A percentile compares a stretch with the other conserved stretches of the same genome.
phyloP scores from a whole-genome alignment of 73 alveolate genomes.

The Tetrahymena thermophila region DNA sequence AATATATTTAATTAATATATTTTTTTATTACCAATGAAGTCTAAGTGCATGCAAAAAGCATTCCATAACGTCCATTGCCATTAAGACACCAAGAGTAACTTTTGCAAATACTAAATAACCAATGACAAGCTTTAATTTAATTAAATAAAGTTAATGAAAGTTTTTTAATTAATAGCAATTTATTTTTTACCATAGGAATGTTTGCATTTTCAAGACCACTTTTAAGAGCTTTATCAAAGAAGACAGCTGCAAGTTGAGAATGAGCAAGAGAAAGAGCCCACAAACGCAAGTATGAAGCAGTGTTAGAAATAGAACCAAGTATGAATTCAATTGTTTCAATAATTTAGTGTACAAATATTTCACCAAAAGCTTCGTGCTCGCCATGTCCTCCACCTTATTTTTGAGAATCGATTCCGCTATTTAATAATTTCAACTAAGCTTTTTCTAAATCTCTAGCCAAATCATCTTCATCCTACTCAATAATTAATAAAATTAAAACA shows the following conservation, averaged over 20 bases:
- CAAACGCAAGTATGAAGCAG: constrained; percentile 88
- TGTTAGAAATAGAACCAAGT: constrained; percentile 85
- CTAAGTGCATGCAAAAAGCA: constrained; percentile 91
- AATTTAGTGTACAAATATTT: constrained; percentile 81
- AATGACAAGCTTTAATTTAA: constrained; percentile 22
- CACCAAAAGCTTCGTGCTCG: constrained; percentile 68
- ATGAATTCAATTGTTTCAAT: constrained; percentile 86
- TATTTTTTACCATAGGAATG: constrained; percentile 25
- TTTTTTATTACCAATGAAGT: constrained; percentile 66
- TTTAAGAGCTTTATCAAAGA: constrained; percentile 56
- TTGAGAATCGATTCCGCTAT: not conserved
- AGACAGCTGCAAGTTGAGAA: constrained; percentile 67
- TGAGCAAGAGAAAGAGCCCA: constrained; percentile 91
- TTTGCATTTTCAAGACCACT: constrained; percentile 47
- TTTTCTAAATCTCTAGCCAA: constrained; percentile 3
- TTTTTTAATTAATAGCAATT: too few relatives aligned
- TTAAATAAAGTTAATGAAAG: too few relatives aligned
- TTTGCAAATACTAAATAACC: constrained; percentile 49
- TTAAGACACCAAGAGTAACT: constrained; percentile 74
- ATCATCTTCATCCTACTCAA: not conserved
- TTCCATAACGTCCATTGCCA: constrained; percentile 95
- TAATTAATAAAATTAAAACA: not conserved
- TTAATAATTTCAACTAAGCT: not conserved
- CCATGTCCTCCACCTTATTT: not conserved
- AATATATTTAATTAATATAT: not conserved